These are phyloP conservation scores for Camellia granthamiana DNA, from an alignment of 148 eudicot species.

Conservation along the genomic window DNA sequence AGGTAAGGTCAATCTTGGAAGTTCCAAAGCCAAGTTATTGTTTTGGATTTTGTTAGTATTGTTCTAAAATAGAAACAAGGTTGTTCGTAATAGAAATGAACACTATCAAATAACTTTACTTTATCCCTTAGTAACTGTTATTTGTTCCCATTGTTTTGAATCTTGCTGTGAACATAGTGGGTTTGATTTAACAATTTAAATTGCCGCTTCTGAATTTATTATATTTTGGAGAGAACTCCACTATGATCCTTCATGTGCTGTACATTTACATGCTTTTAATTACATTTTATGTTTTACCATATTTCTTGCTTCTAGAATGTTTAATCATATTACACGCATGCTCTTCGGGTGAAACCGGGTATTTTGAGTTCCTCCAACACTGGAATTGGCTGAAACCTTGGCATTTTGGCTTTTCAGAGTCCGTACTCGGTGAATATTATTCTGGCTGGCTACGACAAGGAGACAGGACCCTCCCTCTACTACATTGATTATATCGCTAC, in stretches of 20 bases:
- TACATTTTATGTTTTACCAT: not conserved
- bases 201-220: not conserved
- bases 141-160: not conserved
- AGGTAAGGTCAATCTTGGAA: not conserved
- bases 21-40: not conserved
- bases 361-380: not conserved
- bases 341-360: not conserved
- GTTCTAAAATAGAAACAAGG: not conserved
- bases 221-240: not conserved
- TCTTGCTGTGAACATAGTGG: not conserved
- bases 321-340: not conserved
- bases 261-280: not conserved
- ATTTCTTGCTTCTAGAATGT: not conserved
- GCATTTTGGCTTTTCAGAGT: conserved; percentile 45
- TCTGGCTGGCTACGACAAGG: conserved; percentile 83
- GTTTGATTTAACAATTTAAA: not conserved
- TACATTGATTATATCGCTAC: conserved; percentile 83
- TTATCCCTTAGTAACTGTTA: not conserved
- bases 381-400: not conserved
- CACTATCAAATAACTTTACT: not conserved
- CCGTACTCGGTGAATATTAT: conserved; percentile 75
- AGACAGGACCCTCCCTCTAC: conserved; percentile 76
- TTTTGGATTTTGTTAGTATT: not conserved
- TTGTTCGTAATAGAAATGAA: not conserved
- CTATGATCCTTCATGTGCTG: not conserved